These are phyloP conservation scores for Yamadazyma pseudoaaseri DNA, from an alignment of 1,139 yeast genomes.

Conservation along the genomic window DNA sequence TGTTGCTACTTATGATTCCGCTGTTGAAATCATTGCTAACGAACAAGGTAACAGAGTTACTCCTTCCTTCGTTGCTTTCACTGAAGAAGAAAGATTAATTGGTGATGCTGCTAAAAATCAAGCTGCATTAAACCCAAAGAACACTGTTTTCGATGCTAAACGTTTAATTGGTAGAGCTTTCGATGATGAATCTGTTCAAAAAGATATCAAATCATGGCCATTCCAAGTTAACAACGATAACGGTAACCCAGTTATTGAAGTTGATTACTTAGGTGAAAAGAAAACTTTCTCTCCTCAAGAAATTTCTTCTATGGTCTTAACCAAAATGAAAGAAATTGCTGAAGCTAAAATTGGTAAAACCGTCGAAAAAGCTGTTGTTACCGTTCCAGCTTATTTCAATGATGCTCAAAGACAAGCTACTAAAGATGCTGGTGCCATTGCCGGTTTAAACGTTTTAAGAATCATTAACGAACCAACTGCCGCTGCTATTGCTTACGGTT, in stretches of 20 bases:
- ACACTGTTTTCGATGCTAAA: slow-evolving; percentile 97
- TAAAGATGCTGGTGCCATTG: slow-evolving; percentile 50
- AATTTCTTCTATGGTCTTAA: slow-evolving; percentile 92
- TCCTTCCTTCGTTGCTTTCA: slow-evolving; percentile 97
- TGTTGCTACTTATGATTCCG: slow-evolving; percentile 78
- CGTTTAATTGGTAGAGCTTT: slow-evolving; percentile 66
- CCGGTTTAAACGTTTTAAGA: slow-evolving; percentile 50
- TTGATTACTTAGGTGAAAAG: slow-evolving; percentile 90
- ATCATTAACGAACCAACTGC: slow-evolving; percentile 53
- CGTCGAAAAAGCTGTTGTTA: slow-evolving; percentile 48
- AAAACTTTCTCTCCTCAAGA: slow-evolving; percentile 97
- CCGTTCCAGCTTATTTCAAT: slow-evolving; percentile 51
- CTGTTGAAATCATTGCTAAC: slow-evolving; percentile 63
- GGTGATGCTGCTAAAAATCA: slow-evolving; percentile 99
- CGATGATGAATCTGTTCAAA: slow-evolving; percentile 42
- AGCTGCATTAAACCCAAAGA: slow-evolving; percentile 95
- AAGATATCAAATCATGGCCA: slow-evolving; percentile 45
- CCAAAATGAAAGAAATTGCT: slow-evolving; percentile 55
- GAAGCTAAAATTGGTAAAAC: slow-evolving; percentile 42
- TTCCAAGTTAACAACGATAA: slow-evolving; percentile 55
- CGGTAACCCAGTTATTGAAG: slow-evolving; percentile 91
- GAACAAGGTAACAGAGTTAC: slow-evolving; percentile 72
- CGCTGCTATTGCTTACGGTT: slow-evolving; percentile 51
- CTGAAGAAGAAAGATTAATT: slow-evolving; percentile 94
- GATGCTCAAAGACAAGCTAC: slow-evolving; percentile 54